Evolutionary conservation across 352 stramenopile genomes (phyloP), one percentile per base, ranked within the genome.

Genomic region (Phytophthora sp.): DNA sequence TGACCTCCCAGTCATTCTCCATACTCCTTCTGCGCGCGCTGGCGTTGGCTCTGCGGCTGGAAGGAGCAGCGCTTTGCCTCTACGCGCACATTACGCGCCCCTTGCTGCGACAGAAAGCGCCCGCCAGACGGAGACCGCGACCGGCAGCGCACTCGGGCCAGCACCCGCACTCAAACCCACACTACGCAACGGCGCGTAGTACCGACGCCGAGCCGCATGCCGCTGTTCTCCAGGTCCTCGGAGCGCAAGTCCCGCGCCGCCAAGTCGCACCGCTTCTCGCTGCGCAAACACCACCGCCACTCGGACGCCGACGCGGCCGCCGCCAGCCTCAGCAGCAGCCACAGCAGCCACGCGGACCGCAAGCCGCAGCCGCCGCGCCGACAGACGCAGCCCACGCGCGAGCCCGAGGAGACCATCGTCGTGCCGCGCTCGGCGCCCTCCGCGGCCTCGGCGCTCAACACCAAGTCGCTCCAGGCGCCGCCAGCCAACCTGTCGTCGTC

Each of bases 241-340:
- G 71, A 70, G 50, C 51, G 54, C 21, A 71, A 58, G 42, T 56
- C 62, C 18, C 58, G 61, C 32, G 39, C 58, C 37, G 44, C 62
- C 65, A 87, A 86, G 67, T 76, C 72, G 43, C 62, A 67, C 15
- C 77, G 79, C 64, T 90, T 92, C 62, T 90, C 80, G 50, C 78
- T 92, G 69, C 83, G 80, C 45, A 87, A 82, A 37, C 76, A 88
- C 62, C 78, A 82, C 43, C 69, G 38, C 26, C 52, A 50, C 30
- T 65, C 55, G 37, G 63, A 70, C 55, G 62, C 51, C 11, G 54
- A 66, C 37, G 8, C 39, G 5, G 52, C 53, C 1, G 48, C 26
- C 31, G 42, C 49, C 5, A 55, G 23, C n/a, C 17, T 62, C 30
- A 74, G 62, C 46, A 71, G 50, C 42, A 64, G 56, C 32, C 51